These are phyloP conservation scores for Mallotus japonicus DNA, from an alignment of 441 rosid genomes.

Conservation along the genomic window DNA sequence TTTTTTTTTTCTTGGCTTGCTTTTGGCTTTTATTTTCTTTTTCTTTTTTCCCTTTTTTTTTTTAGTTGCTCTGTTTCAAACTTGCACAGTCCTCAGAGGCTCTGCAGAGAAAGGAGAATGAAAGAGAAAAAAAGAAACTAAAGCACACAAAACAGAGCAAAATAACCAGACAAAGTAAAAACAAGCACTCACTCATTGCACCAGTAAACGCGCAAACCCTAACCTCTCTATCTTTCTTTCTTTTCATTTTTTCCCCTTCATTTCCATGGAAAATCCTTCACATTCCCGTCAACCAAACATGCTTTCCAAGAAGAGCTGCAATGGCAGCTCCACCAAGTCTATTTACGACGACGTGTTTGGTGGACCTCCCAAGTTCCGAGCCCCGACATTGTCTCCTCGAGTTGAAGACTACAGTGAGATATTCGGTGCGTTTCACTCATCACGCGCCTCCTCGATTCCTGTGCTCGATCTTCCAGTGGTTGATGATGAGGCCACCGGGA, in stretches of 20 bases:
- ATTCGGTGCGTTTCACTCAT: constrained; percentile 68
- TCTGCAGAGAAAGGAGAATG: constrained; percentile 26
- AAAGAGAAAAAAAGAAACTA: constrained; percentile 3
- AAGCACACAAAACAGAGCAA: constrained; percentile 26
- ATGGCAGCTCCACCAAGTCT: constrained; percentile 37
- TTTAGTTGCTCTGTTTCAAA: constrained; percentile 33
- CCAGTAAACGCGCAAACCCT: neutral
- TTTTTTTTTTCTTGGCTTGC: neutral
- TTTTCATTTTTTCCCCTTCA: neutral
- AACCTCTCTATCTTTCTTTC: neutral
- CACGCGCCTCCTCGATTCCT: constrained; percentile 80
- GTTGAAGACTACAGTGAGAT: constrained; percentile 80
- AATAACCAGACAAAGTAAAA: constrained; percentile 22
- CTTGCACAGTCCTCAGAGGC: constrained; percentile 22
- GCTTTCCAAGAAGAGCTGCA: constrained; percentile 45
- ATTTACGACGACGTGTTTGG: constrained; percentile 78
- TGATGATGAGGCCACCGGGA: constrained; percentile 36
- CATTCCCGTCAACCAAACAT: constrained; percentile 59
- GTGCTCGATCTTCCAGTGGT: constrained; percentile 78
- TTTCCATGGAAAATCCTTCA: constrained; percentile 66
- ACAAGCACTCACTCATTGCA: neutral
- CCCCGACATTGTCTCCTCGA: constrained; percentile 70
- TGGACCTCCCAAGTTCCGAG: constrained; percentile 58
- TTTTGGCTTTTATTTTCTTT: constrained; percentile 11
- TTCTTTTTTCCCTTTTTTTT: neutral